Base-by-base conservation (phyloP, 148 eudicot genomes). In the Diospyros kaki region DNA sequence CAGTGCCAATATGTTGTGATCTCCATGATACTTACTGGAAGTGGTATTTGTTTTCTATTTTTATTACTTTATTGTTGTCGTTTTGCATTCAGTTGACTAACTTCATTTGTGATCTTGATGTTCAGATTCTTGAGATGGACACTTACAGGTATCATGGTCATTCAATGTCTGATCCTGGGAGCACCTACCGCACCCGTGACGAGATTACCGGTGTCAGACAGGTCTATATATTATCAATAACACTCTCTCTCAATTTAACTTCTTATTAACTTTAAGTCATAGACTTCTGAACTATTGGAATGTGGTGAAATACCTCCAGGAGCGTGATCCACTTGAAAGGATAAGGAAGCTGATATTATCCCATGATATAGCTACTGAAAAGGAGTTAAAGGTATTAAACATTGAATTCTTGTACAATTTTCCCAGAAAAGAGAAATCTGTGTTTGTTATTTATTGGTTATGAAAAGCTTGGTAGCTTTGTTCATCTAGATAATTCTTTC, bases 121-220 rank as follows among this genome's bases (percentile, higher is more conserved):
- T 83, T 81, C 83, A 95, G 99, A 95, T 95, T 78, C 93, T 95
- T 73, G 99, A 95, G 81, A 95, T 95, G 99, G 99, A 95, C 85
- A 92, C 97, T 18, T 95, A 95, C 77, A 88, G 99, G 80, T 95
- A 95, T 83, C 99, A 95, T 59, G 99, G 99, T 2, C 99, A 95
- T 84, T 95, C 99, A 62, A 95, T 95, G 99, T 95, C 97, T 82
- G 99, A 95, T 79, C 99, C 97, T 74, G 99, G 99, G 60, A 95
- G 97, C 90, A 92, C 99, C 54, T 95, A 95, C 78, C 88, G 99
- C 17, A 95, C 97, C 41, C 96, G 99, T 85, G 97, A 92, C 84
- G 99, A 95, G 79, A 88, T 95, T 41, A 73, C 85, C 73, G 97
- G 96, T 51, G 80, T 92, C 62, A 85, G 97, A 82, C 94, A 92